These are phyloP conservation scores for Nidula niveotomentosa DNA, from an alignment of 1,284 basidiomycete genomes.

Conservation along the genomic window DNA sequence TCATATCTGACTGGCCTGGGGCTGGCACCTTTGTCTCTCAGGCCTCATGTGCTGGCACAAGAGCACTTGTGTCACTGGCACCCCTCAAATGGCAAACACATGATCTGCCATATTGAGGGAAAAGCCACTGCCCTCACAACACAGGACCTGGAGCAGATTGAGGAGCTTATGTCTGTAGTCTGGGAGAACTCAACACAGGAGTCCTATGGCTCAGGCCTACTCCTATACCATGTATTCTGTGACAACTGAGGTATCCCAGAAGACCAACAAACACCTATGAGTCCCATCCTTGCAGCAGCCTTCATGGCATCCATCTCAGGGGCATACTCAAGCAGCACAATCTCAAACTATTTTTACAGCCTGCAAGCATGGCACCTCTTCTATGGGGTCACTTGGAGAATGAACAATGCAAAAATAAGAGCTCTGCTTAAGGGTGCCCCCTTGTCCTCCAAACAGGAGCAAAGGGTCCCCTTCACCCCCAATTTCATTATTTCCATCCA, in stretches of 20 bases:
- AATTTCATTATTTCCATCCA: too few species aligned
- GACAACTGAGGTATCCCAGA: slow-evolving; percentile 8
- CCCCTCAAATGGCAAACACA: too few species aligned
- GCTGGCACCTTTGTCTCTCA: too few species aligned
- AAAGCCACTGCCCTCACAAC: too few species aligned
- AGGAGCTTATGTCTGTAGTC: slow-evolving; percentile 9
- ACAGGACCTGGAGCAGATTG: slow-evolving; percentile 9
- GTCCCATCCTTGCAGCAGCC: too few species aligned
- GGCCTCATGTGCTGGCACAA: too few species aligned
- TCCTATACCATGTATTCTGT: slow-evolving; percentile 13
- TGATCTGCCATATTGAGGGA: too few species aligned
- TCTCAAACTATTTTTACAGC: slow-evolving; percentile 23
- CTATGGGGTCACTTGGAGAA: slow-evolving; percentile 23
- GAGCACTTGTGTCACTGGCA: too few species aligned
- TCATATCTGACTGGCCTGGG: not conserved
- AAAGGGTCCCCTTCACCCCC: too few species aligned
- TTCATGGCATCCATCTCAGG: slow-evolving; percentile 11
- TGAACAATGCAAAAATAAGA: slow-evolving; percentile 18
- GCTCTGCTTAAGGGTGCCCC: slow-evolving; percentile 25
- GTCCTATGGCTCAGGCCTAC: slow-evolving; percentile 11
- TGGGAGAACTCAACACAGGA: slow-evolving; percentile 9
- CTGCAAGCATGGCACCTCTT: slow-evolving; percentile 33
- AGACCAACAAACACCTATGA: slow-evolving; percentile 7
- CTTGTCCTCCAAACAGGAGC: slow-evolving; percentile 13
- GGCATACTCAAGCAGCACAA: slow-evolving; percentile 9